Evolutionary conservation across 495 filamentous ascomycete species (phyloP).

Genomic region (Sphaerosporella brunnea): DNA sequence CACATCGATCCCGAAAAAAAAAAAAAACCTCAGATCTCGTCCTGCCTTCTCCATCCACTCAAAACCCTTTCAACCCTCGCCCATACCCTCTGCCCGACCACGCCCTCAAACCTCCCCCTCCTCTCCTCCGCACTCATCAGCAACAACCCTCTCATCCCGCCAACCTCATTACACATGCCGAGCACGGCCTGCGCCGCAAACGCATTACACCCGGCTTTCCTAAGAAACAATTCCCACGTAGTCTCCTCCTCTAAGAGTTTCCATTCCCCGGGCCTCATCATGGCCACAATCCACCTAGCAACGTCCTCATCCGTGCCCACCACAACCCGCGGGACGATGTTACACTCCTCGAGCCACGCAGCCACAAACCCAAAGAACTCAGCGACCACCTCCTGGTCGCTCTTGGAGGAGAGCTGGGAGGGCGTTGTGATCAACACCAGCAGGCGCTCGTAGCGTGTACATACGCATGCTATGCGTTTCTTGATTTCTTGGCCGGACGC

Average conservation of each 20-base stretch:
- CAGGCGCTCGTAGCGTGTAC: constrained; percentile 48
- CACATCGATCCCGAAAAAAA: no score
- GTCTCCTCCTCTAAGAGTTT: constrained; percentile 34
- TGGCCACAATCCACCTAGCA: constrained; percentile 38
- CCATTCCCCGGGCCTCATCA: constrained; percentile 31
- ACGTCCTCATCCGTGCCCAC: constrained; percentile 40
- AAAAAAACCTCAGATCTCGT: no score
- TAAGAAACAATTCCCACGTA: constrained; percentile 57
- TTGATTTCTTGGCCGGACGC: constrained; percentile 33
- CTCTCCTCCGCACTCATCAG: constrained; percentile 37
- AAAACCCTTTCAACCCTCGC: constrained; percentile 31
- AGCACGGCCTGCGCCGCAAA: constrained; percentile 62
- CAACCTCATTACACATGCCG: constrained; percentile 31
- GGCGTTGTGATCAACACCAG: constrained; percentile 40
- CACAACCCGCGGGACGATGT: constrained; percentile 30
- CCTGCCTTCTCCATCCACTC: constrained; percentile 17
- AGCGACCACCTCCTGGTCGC: constrained; percentile 36
- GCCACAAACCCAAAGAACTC: constrained; percentile 38
- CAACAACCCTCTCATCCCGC: constrained; percentile 36
- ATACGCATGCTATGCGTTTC: constrained; percentile 38
- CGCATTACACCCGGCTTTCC: constrained; percentile 57
- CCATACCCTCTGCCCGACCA: constrained; percentile 34
- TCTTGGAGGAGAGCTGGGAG: constrained; percentile 26
- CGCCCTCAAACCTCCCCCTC: constrained; percentile 28
- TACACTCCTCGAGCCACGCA: constrained; percentile 30